Percentiles rank a stretch among this genome's conserved stretches.
phyloP scores from a whole-genome alignment of 768 basidiomycete genomes.

The Lactarius hatsudake region DNA sequence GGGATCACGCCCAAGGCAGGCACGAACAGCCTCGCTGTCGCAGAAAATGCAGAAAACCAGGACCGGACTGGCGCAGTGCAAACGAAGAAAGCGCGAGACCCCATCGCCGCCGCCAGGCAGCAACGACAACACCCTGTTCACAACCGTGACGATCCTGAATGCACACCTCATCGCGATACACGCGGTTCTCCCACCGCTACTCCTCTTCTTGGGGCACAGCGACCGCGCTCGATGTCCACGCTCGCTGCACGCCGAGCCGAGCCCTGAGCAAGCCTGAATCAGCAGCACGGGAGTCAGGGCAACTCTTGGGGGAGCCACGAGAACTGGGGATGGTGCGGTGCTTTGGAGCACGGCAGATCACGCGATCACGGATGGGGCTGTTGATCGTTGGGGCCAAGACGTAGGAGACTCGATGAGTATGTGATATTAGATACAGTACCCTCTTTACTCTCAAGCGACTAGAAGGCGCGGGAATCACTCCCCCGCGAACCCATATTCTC shows the following conservation, averaged over 20 bases:
- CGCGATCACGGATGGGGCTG: conserved; percentile 71
- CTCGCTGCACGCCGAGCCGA: conserved; percentile 35
- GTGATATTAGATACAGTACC: background rate
- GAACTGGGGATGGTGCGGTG: conserved; percentile 51
- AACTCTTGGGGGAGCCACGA: conserved; percentile 42
- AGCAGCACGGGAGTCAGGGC: conserved; percentile 68
- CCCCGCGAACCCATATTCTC: too few relatives aligned
- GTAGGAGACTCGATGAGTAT: background rate
- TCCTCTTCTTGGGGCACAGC: conserved; percentile 84
- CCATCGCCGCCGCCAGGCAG: conserved; percentile 24
- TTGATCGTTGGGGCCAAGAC: conserved; percentile 68
- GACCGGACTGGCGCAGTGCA: background rate
- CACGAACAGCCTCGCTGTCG: background rate
- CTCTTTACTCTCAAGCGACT: background rate
- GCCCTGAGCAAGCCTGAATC: conserved; percentile 47
- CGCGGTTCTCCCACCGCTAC: conserved; percentile 64
- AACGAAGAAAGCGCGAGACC: background rate
- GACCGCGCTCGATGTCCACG: conserved; percentile 75
- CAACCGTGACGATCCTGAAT: conserved; percentile 49
- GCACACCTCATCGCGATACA: conserved; percentile 60
- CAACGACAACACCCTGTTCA: background rate
- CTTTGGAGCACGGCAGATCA: conserved; percentile 73
- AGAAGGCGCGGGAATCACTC: too few relatives aligned
- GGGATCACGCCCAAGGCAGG: background rate
- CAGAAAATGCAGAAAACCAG: background rate